A percentile compares a stretch with the other conserved stretches of the same genome.
phyloP scores from a whole-genome alignment of 306 rosid species.

The Rubus parviflorus region DNA sequence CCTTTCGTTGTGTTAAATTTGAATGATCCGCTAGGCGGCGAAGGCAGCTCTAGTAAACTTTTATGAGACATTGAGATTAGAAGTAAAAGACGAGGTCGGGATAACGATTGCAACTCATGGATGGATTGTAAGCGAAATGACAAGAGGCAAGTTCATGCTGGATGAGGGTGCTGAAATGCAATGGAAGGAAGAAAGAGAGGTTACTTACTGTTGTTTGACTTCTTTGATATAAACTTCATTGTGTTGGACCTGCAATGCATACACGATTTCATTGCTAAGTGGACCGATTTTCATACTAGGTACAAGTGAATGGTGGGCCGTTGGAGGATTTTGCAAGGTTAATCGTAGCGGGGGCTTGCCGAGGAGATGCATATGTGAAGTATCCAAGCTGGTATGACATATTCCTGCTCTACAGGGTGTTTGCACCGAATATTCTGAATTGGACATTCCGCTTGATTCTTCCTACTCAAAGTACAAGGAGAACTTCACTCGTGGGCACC shows the following conservation, averaged over 20 bases:
- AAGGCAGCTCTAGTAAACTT: slow-evolving; percentile 79
- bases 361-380: slow-evolving; percentile 68
- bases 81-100: slow-evolving; percentile 70
- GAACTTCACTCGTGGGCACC: slow-evolving; percentile 57
- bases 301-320: slow-evolving; percentile 55
- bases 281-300: slow-evolving; percentile 24
- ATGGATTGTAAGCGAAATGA: slow-evolving; percentile 79
- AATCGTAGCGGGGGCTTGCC: slow-evolving; percentile 75
- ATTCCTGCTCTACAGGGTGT: slow-evolving; percentile 62
- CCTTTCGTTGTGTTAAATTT: neutral
- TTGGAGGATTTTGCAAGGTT: slow-evolving; percentile 71
- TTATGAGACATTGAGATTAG: slow-evolving; percentile 80
- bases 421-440: slow-evolving; percentile 63
- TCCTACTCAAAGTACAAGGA: slow-evolving; percentile 41
- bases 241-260: neutral
- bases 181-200: slow-evolving; percentile 93
- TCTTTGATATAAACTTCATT: neutral
- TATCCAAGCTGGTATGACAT: slow-evolving; percentile 84
- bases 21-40: slow-evolving; percentile 49
- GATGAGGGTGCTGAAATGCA: slow-evolving; percentile 92
- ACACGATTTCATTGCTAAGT: neutral
- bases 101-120: slow-evolving; percentile 87
- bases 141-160: slow-evolving; percentile 77
- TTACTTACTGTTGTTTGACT: slow-evolving; percentile 3
- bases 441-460: slow-evolving; percentile 69